Conservation (phyloP, 2,329 filamentous ascomycete genomes). For the Cytospora paraplurivora region DNA sequence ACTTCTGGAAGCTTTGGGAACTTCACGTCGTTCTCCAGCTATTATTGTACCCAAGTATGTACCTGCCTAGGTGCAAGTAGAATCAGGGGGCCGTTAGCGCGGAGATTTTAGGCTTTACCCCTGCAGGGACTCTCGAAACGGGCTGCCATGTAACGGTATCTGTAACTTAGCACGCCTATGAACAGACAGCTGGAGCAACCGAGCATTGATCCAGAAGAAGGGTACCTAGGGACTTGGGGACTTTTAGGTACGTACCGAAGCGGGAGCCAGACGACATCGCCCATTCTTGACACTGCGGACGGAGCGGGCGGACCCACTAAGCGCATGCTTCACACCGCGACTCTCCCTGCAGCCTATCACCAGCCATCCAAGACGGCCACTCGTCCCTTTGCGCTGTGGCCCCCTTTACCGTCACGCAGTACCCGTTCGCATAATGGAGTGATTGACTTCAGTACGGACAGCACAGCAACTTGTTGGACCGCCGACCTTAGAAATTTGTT, state of each 20-base stretch:
- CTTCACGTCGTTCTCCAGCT: background rate
- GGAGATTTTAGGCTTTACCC: slow-evolving; percentile 8
- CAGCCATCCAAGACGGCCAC: slow-evolving; percentile 6
- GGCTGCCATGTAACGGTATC: background rate
- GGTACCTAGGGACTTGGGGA: background rate
- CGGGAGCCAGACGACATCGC: background rate
- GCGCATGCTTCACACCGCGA: slow-evolving; percentile 25
- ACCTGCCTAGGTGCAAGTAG: background rate
- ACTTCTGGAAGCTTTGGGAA: background rate
- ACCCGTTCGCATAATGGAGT: slow-evolving; percentile 22
- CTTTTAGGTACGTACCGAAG: slow-evolving; percentile 11
- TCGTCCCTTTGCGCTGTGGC: slow-evolving; percentile 23
- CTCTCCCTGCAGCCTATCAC: slow-evolving; percentile 7
- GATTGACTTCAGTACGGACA: slow-evolving; percentile 18
- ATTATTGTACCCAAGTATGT: background rate
- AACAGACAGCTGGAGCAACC: too few species aligned
- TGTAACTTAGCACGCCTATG: background rate
- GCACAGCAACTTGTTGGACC: slow-evolving; percentile 19
- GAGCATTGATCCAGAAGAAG: background rate
- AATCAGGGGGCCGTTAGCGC: slow-evolving; percentile 12
- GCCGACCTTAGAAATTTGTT: slow-evolving; percentile 18
- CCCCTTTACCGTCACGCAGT: slow-evolving; percentile 23
- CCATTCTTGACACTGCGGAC: background rate
- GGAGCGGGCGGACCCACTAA: slow-evolving; percentile 18
- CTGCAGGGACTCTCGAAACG: background rate